Evolutionary conservation across 345 rosid genomes (phyloP).

Genomic region (Lepidium aucheri): DNA sequence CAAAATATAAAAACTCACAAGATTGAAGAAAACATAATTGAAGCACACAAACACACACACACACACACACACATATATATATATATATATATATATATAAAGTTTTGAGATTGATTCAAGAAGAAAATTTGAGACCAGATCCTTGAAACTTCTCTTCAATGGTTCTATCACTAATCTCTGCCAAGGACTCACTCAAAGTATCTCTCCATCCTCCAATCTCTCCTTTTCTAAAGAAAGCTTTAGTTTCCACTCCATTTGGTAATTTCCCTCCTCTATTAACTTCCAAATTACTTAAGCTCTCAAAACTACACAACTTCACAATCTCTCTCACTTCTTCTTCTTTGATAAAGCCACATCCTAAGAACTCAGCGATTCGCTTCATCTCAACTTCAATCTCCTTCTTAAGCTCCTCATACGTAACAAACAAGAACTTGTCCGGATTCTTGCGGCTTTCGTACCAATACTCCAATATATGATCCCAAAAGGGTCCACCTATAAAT

Average conservation of each 20-base stretch:
- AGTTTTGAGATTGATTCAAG: not conserved
- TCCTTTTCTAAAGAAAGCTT: conserved; percentile 14
- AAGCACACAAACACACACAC: too few relatives aligned
- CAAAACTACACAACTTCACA: conserved; percentile 13
- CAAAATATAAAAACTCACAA: too few relatives aligned
- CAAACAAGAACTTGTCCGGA: conserved; percentile 14
- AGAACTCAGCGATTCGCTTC: conserved; percentile 12
- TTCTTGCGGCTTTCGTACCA: conserved; percentile 17
- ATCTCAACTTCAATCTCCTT: not conserved
- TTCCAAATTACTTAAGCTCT: conserved; percentile 3
- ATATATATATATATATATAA: too few relatives aligned
- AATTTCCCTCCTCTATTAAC: conserved; percentile 7
- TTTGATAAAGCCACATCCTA: conserved; percentile 1
- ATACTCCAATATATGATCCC: conserved; percentile 23
- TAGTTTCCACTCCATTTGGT: not conserved
- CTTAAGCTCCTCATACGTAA: conserved; percentile 23
- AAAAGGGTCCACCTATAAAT: conserved; percentile 24
- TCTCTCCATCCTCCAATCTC: conserved; percentile 20
- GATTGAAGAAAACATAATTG: too few relatives aligned
- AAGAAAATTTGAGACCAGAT: not conserved
- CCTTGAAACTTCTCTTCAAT: conserved; percentile 4
- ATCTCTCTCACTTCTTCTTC: conserved; percentile 9
- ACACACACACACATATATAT: too few relatives aligned
- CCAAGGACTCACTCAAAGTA: conserved; percentile 9
- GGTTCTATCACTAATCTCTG: not conserved